phyloP scores from a whole-genome alignment of 208 protist genomes.

The Trypanosoma rangeli region DNA sequence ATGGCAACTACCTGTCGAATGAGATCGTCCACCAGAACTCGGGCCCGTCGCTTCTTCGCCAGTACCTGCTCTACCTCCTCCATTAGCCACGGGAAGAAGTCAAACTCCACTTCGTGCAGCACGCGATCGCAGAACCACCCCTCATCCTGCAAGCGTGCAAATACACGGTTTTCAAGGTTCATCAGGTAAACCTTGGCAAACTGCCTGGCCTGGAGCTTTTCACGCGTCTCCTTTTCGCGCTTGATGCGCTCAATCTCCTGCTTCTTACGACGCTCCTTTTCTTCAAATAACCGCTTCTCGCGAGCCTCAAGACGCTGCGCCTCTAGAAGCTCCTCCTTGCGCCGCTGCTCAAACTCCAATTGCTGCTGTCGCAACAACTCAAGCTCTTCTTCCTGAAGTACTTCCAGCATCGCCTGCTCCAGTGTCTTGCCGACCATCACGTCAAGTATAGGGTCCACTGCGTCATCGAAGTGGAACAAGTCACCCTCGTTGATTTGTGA shows the following conservation, averaged over 20 bases:
- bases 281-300: constrained; percentile 94
- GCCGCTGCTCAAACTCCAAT: constrained; percentile 94
- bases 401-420: constrained; percentile 97
- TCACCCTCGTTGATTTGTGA: constrained; percentile 97
- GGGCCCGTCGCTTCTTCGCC: constrained; percentile 80
- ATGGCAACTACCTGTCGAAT: constrained; percentile 80
- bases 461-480: constrained; percentile 97
- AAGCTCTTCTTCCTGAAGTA: constrained; percentile 98
- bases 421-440: constrained; percentile 97
- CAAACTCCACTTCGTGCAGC: constrained; percentile 92
- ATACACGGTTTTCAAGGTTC: constrained; percentile 92
- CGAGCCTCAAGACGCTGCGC: constrained; percentile 94
- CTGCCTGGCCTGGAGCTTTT: constrained; percentile 93
- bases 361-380: constrained; percentile 92
- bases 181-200: constrained; percentile 94
- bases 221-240: constrained; percentile 85
- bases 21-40: constrained; percentile 79
- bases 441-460: constrained; percentile 96
- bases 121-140: constrained; percentile 96
- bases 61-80: constrained; percentile 77
- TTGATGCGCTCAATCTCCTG: constrained; percentile 93
- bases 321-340: constrained; percentile 96
- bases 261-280: constrained; percentile 94
- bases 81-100: constrained; percentile 95
- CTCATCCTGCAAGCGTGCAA: constrained; percentile 88